A percentile compares a stretch with the other conserved stretches of the same genome.
Evolutionary conservation across 2,329 filamentous ascomycete species (phyloP).

Genomic region (Fusarium marasasianum): DNA sequence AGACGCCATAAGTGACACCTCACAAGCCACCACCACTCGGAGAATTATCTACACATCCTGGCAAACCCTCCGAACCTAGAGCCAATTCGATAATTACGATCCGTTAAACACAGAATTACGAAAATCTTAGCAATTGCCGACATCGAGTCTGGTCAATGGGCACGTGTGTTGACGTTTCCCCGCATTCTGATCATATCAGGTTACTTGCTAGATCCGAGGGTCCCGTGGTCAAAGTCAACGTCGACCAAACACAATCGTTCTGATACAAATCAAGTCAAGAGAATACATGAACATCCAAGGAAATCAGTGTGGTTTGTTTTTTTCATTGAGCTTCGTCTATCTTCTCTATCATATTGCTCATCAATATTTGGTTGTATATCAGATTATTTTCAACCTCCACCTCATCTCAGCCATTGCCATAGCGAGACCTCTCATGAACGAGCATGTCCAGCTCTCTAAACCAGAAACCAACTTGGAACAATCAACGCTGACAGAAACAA

Average conservation of each 20-base stretch:
- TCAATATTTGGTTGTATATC: constrained; percentile 20
- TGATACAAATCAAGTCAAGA: background rate
- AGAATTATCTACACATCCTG: background rate
- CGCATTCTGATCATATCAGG: constrained; percentile 21
- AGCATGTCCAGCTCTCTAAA: background rate
- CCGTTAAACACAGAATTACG: constrained; percentile 2
- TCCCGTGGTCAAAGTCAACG: background rate
- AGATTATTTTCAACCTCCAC: constrained; percentile 24
- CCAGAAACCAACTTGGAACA: constrained; percentile 34
- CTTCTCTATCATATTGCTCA: constrained; percentile 27
- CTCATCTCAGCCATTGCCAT: constrained; percentile 5
- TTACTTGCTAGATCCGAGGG: constrained; percentile 10
- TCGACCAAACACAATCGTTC: constrained; percentile 2
- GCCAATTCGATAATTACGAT: background rate
- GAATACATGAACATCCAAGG: background rate
- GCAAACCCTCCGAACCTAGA: background rate
- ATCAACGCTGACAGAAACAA: constrained; percentile 31
- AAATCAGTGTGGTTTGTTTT: constrained; percentile 22
- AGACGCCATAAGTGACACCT: background rate
- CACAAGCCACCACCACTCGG: background rate
- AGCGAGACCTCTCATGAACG: constrained; percentile 9
- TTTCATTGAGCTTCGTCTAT: constrained; percentile 31
- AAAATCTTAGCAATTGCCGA: background rate
- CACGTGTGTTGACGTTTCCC: constrained; percentile 28
- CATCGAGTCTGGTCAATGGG: background rate